Percentiles rank a stretch among this genome's conserved stretches.
phyloP scores from a whole-genome alignment of 768 basidiomycete genomes.

The Pisolithus tinctorius region DNA sequence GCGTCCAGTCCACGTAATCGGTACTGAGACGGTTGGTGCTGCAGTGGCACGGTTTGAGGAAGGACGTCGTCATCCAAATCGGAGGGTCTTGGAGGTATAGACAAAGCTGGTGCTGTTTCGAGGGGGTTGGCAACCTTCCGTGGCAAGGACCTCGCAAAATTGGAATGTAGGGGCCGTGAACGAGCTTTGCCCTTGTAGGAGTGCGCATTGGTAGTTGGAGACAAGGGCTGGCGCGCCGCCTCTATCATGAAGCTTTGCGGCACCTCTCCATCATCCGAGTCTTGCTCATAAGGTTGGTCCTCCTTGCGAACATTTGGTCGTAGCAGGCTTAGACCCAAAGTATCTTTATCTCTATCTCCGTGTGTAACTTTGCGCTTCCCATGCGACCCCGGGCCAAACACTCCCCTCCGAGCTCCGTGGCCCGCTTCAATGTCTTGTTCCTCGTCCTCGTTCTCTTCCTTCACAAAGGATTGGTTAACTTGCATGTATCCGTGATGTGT shows the following conservation, averaged over 20 bases:
- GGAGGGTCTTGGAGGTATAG: constrained; percentile 59
- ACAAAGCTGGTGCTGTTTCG: constrained; percentile 31
- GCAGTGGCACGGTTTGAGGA: constrained; percentile 15
- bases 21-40: constrained; percentile 23
- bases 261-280: constrained; percentile 76
- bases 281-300: constrained; percentile 51
- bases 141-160: constrained; percentile 32
- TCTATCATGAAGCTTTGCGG: constrained; percentile 86
- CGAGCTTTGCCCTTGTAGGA: constrained; percentile 34
- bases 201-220: constrained; percentile 19
- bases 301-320: constrained; percentile 69
- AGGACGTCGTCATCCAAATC: constrained; percentile 43
- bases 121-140: constrained; percentile 34
- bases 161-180: constrained; percentile 48
- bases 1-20: constrained; percentile 69
- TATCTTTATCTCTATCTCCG: constrained; percentile 27
- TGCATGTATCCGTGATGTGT: constrained; percentile 70
- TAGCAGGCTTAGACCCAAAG: constrained; percentile 50
- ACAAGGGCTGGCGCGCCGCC: constrained; percentile 40
- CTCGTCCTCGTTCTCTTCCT: constrained; percentile 53
- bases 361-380: constrained; percentile 52
- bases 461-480: constrained; percentile 65
- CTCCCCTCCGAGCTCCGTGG: constrained; percentile 31
- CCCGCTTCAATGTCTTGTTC: constrained; percentile 59
- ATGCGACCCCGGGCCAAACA: constrained; percentile 32